Percentiles rank a stretch among this genome's conserved stretches.
phyloP scores from a whole-genome alignment of 2,329 filamentous ascomycete species.

The Fusarium vanettenii region DNA sequence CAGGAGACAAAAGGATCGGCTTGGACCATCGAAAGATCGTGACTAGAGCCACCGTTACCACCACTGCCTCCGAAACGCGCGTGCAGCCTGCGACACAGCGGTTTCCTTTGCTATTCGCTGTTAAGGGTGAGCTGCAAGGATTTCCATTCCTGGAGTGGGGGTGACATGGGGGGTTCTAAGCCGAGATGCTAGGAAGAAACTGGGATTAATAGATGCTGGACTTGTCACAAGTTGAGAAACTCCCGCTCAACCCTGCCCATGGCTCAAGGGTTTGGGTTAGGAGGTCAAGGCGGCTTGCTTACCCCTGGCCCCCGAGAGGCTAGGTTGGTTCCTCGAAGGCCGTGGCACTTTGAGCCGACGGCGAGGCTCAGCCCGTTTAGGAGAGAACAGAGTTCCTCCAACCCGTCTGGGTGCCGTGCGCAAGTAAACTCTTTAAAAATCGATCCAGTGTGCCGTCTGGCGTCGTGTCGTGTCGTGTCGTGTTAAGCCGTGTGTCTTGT shows the following conservation, averaged over 20 bases:
- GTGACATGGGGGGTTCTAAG: slow-evolving; percentile 16
- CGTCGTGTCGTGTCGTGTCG: slow-evolving; percentile 20
- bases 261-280: slow-evolving; percentile 15
- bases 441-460: slow-evolving; percentile 15
- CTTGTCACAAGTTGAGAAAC: slow-evolving; percentile 20
- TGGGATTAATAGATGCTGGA: slow-evolving; percentile 8
- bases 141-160: slow-evolving; percentile 2
- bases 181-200: slow-evolving; percentile 1
- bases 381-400: slow-evolving; percentile 25
- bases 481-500: slow-evolving; percentile 10
- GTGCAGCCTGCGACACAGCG: slow-evolving; percentile 8
- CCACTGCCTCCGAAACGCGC: slow-evolving; percentile 24
- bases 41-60: slow-evolving; percentile 28
- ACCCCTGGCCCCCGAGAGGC: slow-evolving; percentile 20
- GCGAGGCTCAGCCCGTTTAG: slow-evolving; percentile 17
- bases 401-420: slow-evolving; percentile 17
- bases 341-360: slow-evolving; percentile 1
- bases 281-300: slow-evolving; percentile 13
- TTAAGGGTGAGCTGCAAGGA: slow-evolving; percentile 3
- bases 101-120: slow-evolving; percentile 14
- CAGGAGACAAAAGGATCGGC: slow-evolving; percentile 9
- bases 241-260: slow-evolving; percentile 1
- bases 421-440: slow-evolving; percentile 10
- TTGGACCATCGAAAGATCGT: slow-evolving; percentile 20
- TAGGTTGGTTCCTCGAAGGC: slow-evolving; percentile 12